Conservation (phyloP, 225 moss, liverwort and hornwort species). For the Physcomitrellopsis africana region DNA sequence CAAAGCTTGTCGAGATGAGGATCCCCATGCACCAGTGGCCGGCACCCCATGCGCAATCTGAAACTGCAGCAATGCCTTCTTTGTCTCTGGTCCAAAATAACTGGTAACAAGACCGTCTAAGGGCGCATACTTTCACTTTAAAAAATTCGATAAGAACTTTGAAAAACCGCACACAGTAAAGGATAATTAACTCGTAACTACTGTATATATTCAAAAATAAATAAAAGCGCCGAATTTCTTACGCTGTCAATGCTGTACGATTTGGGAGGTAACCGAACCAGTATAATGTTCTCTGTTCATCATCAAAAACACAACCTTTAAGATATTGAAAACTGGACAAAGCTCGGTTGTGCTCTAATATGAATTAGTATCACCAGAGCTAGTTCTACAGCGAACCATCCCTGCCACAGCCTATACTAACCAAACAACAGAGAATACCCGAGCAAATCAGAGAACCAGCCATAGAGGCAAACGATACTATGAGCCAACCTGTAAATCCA, state of each 20-base stretch:
- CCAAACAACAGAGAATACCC: conserved; percentile 1
- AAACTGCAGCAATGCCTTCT: conserved; percentile 64
- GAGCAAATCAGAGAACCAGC: background rate
- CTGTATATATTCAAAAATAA: no score
- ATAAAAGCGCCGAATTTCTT: conserved; percentile 1
- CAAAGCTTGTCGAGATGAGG: conserved; percentile 57
- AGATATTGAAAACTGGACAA: conserved; percentile 6
- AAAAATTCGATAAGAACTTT: background rate
- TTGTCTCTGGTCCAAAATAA: conserved; percentile 73
- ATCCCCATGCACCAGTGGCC: conserved; percentile 58
- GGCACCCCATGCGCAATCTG: conserved; percentile 54
- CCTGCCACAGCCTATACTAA: background rate
- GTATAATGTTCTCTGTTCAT: conserved; percentile 69
- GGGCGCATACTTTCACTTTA: background rate
- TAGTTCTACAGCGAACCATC: conserved; percentile 1
- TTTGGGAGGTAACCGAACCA: conserved; percentile 72
- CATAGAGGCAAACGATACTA: background rate
- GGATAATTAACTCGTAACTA: no score
- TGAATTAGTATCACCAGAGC: background rate
- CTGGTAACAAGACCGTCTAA: conserved; percentile 37
- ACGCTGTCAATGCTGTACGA: conserved; percentile 62
- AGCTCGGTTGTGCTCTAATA: background rate
- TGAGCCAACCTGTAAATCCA: conserved; percentile 64
- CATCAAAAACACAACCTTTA: conserved; percentile 1
- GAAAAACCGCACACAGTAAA: no score